Conservation (phyloP, 1,284 basidiomycete genomes). For the Trichosporon ovoides region DNA sequence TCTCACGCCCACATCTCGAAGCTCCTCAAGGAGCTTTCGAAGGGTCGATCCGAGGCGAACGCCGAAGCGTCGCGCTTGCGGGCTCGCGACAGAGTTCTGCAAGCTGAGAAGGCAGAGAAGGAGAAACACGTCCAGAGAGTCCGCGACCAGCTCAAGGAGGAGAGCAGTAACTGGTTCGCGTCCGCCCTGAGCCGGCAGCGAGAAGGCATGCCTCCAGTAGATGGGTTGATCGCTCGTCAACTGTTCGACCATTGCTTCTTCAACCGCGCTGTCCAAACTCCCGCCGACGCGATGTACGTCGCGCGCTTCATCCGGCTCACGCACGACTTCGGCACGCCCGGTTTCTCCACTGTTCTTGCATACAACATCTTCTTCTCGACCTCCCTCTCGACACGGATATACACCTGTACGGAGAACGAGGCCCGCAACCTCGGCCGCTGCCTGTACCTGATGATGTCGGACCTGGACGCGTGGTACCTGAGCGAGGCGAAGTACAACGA, state of each 20-base stretch:
- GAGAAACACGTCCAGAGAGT: slow-evolving; percentile 52
- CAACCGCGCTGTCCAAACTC: slow-evolving; percentile 84
- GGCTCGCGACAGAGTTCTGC: slow-evolving; percentile 28
- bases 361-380: slow-evolving; percentile 85
- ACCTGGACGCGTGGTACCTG: slow-evolving; percentile 69
- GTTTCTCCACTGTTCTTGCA: slow-evolving; percentile 77
- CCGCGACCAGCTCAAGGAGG: slow-evolving; percentile 65
- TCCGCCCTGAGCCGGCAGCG: slow-evolving; percentile 44
- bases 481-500: slow-evolving; percentile 55
- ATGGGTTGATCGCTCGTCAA: slow-evolving; percentile 15
- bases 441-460: slow-evolving; percentile 68
- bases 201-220: not conserved
- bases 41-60: slow-evolving; percentile 18
- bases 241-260: slow-evolving; percentile 77
- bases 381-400: slow-evolving; percentile 75
- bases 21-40: slow-evolving; percentile 41
- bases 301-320: slow-evolving; percentile 83
- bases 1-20: slow-evolving; percentile 46
- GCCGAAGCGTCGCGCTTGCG: slow-evolving; percentile 27
- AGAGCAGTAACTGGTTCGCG: slow-evolving; percentile 85
- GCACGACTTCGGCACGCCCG: slow-evolving; percentile 76
- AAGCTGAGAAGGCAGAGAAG: slow-evolving; percentile 37
- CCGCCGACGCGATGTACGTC: slow-evolving; percentile 93
- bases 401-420: slow-evolving; percentile 92
- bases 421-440: slow-evolving; percentile 92